Evolutionary conservation across 2,329 filamentous ascomycete genomes (phyloP).

Genomic region (Aspergillaceae sp.): DNA sequence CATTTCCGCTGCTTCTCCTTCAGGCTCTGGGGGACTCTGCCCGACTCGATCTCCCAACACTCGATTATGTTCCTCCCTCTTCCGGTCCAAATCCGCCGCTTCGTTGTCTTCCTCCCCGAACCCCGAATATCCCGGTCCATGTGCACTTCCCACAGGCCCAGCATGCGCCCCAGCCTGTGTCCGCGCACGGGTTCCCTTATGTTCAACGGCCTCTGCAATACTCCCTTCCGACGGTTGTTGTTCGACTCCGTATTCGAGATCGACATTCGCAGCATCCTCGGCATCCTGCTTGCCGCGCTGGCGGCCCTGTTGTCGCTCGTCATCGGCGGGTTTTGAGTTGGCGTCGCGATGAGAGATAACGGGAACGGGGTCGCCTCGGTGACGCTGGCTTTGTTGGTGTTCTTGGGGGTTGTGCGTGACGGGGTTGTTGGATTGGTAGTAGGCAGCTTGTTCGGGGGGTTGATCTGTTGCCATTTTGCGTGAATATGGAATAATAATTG

Average conservation of each 20-base stretch:
- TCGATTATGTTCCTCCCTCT: constrained; percentile 26
- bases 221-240: constrained; percentile 28
- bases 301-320: constrained; percentile 14
- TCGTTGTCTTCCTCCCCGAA: constrained; percentile 22
- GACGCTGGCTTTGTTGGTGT: constrained; percentile 11
- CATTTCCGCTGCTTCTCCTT: constrained; percentile 14
- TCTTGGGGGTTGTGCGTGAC: constrained; percentile 21
- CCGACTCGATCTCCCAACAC: constrained; percentile 21
- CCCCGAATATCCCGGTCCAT: constrained; percentile 20
- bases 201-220: constrained; percentile 24
- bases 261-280: constrained; percentile 15
- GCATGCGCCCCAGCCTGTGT: constrained; percentile 28
- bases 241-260: constrained; percentile 29
- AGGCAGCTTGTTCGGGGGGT: constrained; percentile 28
- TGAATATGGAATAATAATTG: neutral
- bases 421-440: constrained; percentile 26
- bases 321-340: constrained; percentile 21
- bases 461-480: constrained; percentile 16
- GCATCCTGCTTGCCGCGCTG: constrained; percentile 10
- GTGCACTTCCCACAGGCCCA: constrained; percentile 23
- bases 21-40: constrained; percentile 11
- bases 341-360: constrained; percentile 18
- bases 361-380: constrained; percentile 17
- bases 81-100: constrained; percentile 25
- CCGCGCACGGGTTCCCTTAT: constrained; percentile 15